phyloP scores from a whole-genome alignment of 768 basidiomycete genomes.

The Hericium coralloides region DNA sequence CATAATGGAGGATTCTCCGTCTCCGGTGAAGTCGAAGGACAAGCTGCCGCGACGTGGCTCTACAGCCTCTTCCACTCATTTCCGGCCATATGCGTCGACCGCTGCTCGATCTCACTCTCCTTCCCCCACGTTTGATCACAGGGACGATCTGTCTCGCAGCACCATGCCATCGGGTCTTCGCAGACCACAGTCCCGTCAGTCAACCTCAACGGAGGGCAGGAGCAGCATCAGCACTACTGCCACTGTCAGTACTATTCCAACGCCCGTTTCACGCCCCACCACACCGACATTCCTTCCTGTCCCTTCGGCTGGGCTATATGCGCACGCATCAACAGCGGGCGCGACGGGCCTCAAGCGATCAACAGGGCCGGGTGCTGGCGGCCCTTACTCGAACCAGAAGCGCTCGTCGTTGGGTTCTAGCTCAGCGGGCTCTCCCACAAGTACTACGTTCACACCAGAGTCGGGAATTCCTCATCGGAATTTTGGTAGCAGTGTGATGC shows the following conservation, averaged over 20 bases:
- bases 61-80: constrained; percentile 47
- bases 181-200: constrained; percentile 68
- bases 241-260: constrained; percentile 52
- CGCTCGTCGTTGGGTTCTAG: constrained; percentile 55
- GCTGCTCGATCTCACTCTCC: constrained; percentile 29
- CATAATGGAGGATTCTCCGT: constrained; percentile 82
- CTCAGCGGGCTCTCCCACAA: constrained; percentile 23
- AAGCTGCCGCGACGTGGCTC: constrained; percentile 29
- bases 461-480: constrained; percentile 6
- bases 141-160: constrained; percentile 33
- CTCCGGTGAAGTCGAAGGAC: constrained; percentile 54
- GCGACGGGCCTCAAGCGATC: constrained; percentile 50
- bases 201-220: constrained; percentile 41
- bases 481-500: background rate
- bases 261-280: constrained; percentile 59
- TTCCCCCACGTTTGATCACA: constrained; percentile 33
- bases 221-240: constrained; percentile 41
- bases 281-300: constrained; percentile 75
- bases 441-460: constrained; percentile 5
- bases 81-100: constrained; percentile 38
- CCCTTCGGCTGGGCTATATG: constrained; percentile 43
- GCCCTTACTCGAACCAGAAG: constrained; percentile 34
- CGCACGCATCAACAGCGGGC: constrained; percentile 24
- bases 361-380: constrained; percentile 35
- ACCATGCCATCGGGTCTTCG: constrained; percentile 38